phyloP scores from a whole-genome alignment of 2,329 filamentous ascomycete species.

The Cordyceps cicadae region DNA sequence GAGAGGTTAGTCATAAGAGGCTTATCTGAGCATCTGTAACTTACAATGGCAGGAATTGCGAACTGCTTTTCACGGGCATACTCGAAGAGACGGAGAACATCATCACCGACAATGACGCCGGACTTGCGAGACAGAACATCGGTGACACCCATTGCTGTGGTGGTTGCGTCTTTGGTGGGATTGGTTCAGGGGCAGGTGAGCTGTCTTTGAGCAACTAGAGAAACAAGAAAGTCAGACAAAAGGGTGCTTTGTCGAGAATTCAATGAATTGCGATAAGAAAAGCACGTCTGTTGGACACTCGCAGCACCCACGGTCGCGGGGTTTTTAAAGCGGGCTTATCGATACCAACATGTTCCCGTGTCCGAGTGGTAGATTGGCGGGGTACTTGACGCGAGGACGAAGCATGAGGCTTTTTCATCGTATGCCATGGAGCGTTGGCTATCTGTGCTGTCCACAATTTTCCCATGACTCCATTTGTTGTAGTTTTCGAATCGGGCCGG shows the following conservation, averaged over 20 bases:
- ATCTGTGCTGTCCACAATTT: slow-evolving; percentile 1
- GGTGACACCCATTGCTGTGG: slow-evolving; percentile 29
- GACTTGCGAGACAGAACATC: slow-evolving; percentile 43
- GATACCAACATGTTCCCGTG: slow-evolving; percentile 7
- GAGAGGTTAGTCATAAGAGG: not conserved
- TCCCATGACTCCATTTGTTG: not conserved
- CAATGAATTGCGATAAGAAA: slow-evolving; percentile 8
- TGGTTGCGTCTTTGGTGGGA: slow-evolving; percentile 15
- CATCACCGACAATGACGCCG: slow-evolving; percentile 47
- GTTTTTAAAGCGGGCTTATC: slow-evolving; percentile 9
- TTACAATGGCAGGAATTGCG: slow-evolving; percentile 71
- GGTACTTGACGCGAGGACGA: not conserved
- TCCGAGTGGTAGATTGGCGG: not conserved
- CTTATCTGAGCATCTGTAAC: slow-evolving; percentile 15
- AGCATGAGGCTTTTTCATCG: slow-evolving; percentile 3
- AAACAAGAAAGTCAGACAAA: not conserved
- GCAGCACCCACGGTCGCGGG: slow-evolving; percentile 7
- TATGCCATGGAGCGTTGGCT: slow-evolving; percentile 1
- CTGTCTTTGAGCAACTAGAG: slow-evolving; percentile 1
- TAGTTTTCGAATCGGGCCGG: not conserved
- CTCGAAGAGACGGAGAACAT: slow-evolving; percentile 64
- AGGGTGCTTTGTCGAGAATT: not conserved
- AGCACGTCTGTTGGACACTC: slow-evolving; percentile 1
- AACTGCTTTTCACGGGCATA: slow-evolving; percentile 83
- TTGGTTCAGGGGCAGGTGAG: not conserved